Conservation (phyloP, 2,329 filamentous ascomycete species). For the Akanthomyces dipterigenus region DNA sequence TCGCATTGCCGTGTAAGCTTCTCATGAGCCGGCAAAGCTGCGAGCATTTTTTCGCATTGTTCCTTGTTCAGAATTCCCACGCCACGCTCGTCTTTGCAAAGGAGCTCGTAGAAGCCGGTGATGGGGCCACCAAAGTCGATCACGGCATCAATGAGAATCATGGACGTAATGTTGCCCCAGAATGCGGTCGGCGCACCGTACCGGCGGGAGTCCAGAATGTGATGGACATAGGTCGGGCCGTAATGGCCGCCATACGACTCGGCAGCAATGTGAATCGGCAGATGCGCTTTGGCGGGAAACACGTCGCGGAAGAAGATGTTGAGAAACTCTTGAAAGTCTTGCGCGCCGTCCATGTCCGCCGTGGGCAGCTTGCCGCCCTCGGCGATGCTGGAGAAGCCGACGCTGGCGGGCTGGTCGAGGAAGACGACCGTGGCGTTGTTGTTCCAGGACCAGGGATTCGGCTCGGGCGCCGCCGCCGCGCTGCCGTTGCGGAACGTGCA, state of each 20-base stretch:
- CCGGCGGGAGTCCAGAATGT: conserved; percentile 15
- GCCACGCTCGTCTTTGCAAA: conserved; percentile 13
- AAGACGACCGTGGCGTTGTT: conserved; percentile 32
- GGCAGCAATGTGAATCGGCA: conserved; percentile 39
- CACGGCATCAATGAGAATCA: conserved; percentile 16
- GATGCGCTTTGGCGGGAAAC: conserved; percentile 32
- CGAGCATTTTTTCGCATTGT: conserved; percentile 23
- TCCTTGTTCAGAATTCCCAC: conserved; percentile 16
- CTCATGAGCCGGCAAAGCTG: conserved; percentile 37
- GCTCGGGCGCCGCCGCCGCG: background rate
- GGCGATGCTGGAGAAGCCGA: conserved; percentile 45
- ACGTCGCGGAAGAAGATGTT: conserved; percentile 37
- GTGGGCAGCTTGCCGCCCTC: conserved; percentile 21
- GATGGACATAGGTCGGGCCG: conserved; percentile 24
- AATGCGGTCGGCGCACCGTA: conserved; percentile 13
- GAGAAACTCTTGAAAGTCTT: conserved; percentile 43
- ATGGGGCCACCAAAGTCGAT: conserved; percentile 12
- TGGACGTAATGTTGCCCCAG: conserved; percentile 60
- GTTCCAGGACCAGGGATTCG: conserved; percentile 18
- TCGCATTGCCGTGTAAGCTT: conserved; percentile 56
- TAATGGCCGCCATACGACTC: conserved; percentile 33
- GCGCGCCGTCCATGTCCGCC: conserved; percentile 35
- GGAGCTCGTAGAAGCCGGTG: conserved; percentile 14
- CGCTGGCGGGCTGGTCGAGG: conserved; percentile 48
- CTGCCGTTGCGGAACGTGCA: conserved; percentile 13